A percentile compares a stretch with the other conserved stretches of the same genome.
phyloP scores from a whole-genome alignment of 2,329 filamentous ascomycete species.

The Xylaria sp. region DNA sequence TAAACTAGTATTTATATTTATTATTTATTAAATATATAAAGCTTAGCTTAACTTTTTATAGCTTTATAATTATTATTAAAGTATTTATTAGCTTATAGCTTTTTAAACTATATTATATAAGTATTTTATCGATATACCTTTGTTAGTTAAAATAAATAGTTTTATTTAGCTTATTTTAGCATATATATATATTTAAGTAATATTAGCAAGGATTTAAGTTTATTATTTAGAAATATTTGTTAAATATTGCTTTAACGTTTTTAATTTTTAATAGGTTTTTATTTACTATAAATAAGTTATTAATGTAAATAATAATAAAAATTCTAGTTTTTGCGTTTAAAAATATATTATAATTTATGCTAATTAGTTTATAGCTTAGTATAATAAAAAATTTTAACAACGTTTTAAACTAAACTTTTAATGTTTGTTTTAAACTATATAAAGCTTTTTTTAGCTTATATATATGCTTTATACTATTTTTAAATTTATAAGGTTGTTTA shows the following conservation, averaged over 20 bases:
- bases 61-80: slow-evolving; percentile 15
- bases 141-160: slow-evolving; percentile 24
- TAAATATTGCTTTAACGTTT: slow-evolving; percentile 5
- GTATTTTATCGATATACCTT: slow-evolving; percentile 20
- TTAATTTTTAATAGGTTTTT: slow-evolving; percentile 13
- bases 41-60: slow-evolving; percentile 12
- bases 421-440: slow-evolving; percentile 5
- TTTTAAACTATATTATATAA: slow-evolving; percentile 7
- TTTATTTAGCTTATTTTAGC: background rate
- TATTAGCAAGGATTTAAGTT: slow-evolving; percentile 9
- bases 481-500: slow-evolving; percentile 16
- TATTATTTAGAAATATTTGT: slow-evolving; percentile 16
- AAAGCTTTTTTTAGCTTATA: slow-evolving; percentile 3
- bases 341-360: slow-evolving; percentile 8
- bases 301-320: slow-evolving; percentile 19
- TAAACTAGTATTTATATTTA: slow-evolving; percentile 20
- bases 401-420: slow-evolving; percentile 21
- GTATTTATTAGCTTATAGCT: slow-evolving; percentile 8
- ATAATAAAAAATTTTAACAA: slow-evolving; percentile 8
- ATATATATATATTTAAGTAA: slow-evolving; percentile 18
- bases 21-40: slow-evolving; percentile 10
- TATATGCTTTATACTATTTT: slow-evolving; percentile 1
- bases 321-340: slow-evolving; percentile 6
- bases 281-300: slow-evolving; percentile 5
- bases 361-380: slow-evolving; percentile 7